Base-by-base conservation (phyloP, 371 early-diverging fungal genomes). In the Saksenaea vasiformis region DNA sequence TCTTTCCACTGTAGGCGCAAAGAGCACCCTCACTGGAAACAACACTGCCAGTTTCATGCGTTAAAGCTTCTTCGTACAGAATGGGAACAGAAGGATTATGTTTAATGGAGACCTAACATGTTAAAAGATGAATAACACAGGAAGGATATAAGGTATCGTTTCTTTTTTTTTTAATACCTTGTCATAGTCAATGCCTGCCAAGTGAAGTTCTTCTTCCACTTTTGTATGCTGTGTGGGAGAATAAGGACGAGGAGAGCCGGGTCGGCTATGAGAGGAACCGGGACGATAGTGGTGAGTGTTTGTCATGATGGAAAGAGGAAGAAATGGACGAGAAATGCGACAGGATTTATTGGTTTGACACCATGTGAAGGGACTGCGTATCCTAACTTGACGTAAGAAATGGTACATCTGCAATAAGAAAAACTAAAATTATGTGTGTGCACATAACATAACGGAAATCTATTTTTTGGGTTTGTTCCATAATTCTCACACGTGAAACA, bases 11-110 rank as follows among this genome's bases (percentile, higher is more conserved):
- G 64, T 85, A 85, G 24, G 97, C 91, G 63, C 93, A 92, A 60
- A 98, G 80, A 9, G 98, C 98, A 53, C 98, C 98, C 5, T 90
- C 64, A 11, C 93, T 88, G 15, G 96, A 94, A 65, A 98, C 86
- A 61, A 88, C 90, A 2, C 97, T 92, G 36, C 96, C 98, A 3
- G 68, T 62, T 73, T 98, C 98, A 77, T 90, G 83, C 44, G 82
- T 83, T 62, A 98, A 85, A 5, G 98, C 98, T 60, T 98, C 92
- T 78, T 98, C 98, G 74, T 98, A 98, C 34, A 96, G 87, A 41
- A 90, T 87, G 54, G 97, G 85, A 15, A 92, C 88, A 0, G 92
- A 86, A 11, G 91, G 82, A 51, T 92, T 91, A 58, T 84, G 86
- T 67, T 82, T 78, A 71, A 86, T 86, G 35, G 83, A 72, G 15